Base-by-base conservation (phyloP, 2,329 filamentous ascomycete genomes). In the Chaetothyriales sp. region DNA sequence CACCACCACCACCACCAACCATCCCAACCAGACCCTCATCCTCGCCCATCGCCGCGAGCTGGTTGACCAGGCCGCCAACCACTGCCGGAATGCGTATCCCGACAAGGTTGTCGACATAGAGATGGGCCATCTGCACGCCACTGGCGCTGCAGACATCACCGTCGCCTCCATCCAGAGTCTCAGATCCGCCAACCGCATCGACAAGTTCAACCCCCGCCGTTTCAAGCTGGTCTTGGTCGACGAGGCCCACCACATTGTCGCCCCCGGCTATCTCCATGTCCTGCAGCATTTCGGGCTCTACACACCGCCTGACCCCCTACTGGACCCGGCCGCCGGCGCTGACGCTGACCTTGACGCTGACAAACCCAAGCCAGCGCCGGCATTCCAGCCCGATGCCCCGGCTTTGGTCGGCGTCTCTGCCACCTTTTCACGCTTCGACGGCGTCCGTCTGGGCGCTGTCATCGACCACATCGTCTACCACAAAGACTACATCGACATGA, bases 401-500 rank as follows among this genome's bases (percentile, higher is more conserved):
- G 77, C 81, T 18, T 72, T 98, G 13, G 83, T 98, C 10, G 92
- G 92, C 4, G 89, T 98, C 2, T 95, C 90, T 8, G 92, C 92
- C 2, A 84, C 81, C 1, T 76, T 84, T 57, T 81, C 78, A n/a
- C 70, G 90, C 47, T 88, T 88, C 54, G 90, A 97, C 63, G 90
- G 90, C 0, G 70, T 94, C 29, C 53, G 79, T 54, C 74, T 97
- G 1, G 89, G 89, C 1, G 75, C 83, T 10, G 89, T 85, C 29
- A 92, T 97, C 61, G 90, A 97, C 61, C 85, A 94, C 63, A 95
- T 97, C 55, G 90, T 95, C 47, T 97, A 95, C 62, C 90, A 97
- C 67, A 92, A 89, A 59, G 82, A 86, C 62, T 88, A 85, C 56
- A 73, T 85, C 28, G 83, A 86, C 57, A 85, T 86, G 82, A 86